A percentile compares a stretch with the other conserved stretches of the same genome.
phyloP scores from a whole-genome alignment of 2,329 filamentous ascomycete genomes.

The Talaromyces piceae region DNA sequence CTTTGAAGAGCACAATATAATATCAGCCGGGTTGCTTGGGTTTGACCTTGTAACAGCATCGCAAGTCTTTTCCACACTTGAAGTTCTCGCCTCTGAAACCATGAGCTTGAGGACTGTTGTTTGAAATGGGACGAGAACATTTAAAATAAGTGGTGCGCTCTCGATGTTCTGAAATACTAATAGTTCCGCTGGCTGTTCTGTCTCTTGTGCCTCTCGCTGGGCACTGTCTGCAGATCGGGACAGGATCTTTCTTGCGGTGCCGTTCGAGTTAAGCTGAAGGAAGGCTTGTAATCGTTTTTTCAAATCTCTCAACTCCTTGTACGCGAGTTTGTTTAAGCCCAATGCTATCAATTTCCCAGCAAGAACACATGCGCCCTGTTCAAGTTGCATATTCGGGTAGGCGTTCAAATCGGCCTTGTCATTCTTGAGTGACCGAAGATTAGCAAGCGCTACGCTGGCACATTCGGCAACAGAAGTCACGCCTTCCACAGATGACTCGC shows the following conservation, averaged over 20 bases:
- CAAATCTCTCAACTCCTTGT: slow-evolving; percentile 33
- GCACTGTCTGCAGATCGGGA: slow-evolving; percentile 17
- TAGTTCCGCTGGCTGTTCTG: slow-evolving; percentile 33
- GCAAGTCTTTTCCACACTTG: slow-evolving; percentile 25
- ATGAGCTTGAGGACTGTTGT: slow-evolving; percentile 34
- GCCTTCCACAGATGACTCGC: slow-evolving; percentile 16
- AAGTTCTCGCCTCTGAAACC: slow-evolving; percentile 24
- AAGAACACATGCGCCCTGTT: slow-evolving; percentile 37
- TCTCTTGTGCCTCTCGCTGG: slow-evolving; percentile 15
- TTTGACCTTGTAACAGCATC: slow-evolving; percentile 27
- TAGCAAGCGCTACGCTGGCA: slow-evolving; percentile 32
- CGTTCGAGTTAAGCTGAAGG: slow-evolving; percentile 15
- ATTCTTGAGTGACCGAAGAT: slow-evolving; percentile 28
- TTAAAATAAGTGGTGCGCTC: slow-evolving; percentile 20
- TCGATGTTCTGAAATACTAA: slow-evolving; percentile 26
- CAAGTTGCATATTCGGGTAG: slow-evolving; percentile 31
- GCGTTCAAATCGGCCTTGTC: slow-evolving; percentile 18
- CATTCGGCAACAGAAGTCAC: slow-evolving; percentile 32
- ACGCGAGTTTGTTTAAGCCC: slow-evolving; percentile 34
- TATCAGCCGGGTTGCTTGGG: slow-evolving; percentile 30
- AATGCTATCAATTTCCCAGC: slow-evolving; percentile 35
- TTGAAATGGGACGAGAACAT: slow-evolving; percentile 33
- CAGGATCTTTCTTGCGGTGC: slow-evolving; percentile 8
- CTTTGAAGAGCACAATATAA: slow-evolving; percentile 34
- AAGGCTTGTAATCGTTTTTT: slow-evolving; percentile 30